Conservation (phyloP, 768 basidiomycete genomes). For the Tylopilus cervinicoccineus region DNA sequence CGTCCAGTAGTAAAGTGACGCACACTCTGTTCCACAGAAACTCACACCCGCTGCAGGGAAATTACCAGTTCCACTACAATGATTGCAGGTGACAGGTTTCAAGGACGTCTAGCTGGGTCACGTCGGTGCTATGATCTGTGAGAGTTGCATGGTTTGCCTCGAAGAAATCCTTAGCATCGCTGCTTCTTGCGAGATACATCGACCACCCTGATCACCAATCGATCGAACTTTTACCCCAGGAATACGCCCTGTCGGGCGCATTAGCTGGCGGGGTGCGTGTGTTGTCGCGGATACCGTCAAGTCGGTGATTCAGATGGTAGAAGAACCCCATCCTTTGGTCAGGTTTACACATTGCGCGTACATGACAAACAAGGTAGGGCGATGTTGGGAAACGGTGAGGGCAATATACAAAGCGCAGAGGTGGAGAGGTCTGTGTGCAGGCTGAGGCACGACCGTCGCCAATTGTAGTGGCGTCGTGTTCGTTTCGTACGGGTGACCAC, state of each 20-base stretch:
- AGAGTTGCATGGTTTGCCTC: conserved; percentile 85
- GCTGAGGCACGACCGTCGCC: conserved; percentile 57
- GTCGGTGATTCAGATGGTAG: conserved; percentile 86
- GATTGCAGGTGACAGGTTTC: conserved; percentile 48
- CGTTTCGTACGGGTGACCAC: no score
- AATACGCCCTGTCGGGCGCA: not conserved
- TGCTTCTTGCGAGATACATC: conserved; percentile 51
- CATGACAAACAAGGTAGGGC: conserved; percentile 28
- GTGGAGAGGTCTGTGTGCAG: conserved; percentile 76
- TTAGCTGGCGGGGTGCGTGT: conserved; percentile 49
- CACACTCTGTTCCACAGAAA: conserved; percentile 6
- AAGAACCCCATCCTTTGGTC: conserved; percentile 60
- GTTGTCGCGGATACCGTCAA: conserved; percentile 86
- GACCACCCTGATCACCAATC: conserved; percentile 1
- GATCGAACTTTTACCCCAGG: not conserved
- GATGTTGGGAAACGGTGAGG: conserved; percentile 56
- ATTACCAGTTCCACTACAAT: conserved; percentile 52
- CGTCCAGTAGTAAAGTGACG: conserved; percentile 2
- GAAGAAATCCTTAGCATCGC: conserved; percentile 70
- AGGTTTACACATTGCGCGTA: conserved; percentile 10
- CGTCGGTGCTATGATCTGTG: conserved; percentile 80
- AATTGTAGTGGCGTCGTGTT: no score
- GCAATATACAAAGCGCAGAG: conserved; percentile 76
- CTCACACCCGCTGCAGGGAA: conserved; percentile 10
- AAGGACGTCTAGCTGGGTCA: conserved; percentile 85